Percentiles rank a stretch among this genome's conserved stretches.
These are phyloP conservation scores for Ophiocordyceps polyrhachis-furcata DNA, from an alignment of 2,329 filamentous ascomycete species.

Conservation along the genomic window DNA sequence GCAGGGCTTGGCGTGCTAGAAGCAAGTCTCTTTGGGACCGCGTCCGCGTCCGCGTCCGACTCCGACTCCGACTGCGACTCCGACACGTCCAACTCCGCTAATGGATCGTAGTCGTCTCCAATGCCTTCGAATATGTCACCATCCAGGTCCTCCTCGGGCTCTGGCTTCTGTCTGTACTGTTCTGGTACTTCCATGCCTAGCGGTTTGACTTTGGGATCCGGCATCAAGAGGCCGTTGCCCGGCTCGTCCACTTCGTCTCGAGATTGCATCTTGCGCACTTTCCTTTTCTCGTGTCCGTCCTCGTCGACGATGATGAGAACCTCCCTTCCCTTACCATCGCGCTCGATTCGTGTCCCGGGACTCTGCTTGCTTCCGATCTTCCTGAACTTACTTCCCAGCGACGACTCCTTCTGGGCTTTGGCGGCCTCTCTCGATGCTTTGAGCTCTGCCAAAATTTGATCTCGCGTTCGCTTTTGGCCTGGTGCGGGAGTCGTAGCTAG, in stretches of 20 bases:
- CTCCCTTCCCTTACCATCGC: slow-evolving; percentile 40
- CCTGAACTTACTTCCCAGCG: slow-evolving; percentile 40
- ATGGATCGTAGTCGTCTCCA: slow-evolving; percentile 48
- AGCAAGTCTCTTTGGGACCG: slow-evolving; percentile 13
- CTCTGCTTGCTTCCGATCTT: slow-evolving; percentile 40
- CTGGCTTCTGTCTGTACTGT: slow-evolving; percentile 28
- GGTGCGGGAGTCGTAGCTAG: slow-evolving; percentile 33
- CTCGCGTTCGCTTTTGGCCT: slow-evolving; percentile 42
- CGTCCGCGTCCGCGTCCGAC: slow-evolving; percentile 18
- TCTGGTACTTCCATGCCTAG: slow-evolving; percentile 50
- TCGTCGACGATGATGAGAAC: slow-evolving; percentile 48
- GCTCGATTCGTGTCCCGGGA: slow-evolving; percentile 38
- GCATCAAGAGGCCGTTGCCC: slow-evolving; percentile 27
- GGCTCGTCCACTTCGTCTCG: slow-evolving; percentile 17
- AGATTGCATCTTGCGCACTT: slow-evolving; percentile 34
- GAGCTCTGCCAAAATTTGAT: slow-evolving; percentile 49
- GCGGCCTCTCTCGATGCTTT: slow-evolving; percentile 44
- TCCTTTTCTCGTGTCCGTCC: slow-evolving; percentile 46
- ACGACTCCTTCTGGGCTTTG: slow-evolving; percentile 31
- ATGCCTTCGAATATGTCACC: slow-evolving; percentile 48
- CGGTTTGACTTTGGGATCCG: slow-evolving; percentile 35
- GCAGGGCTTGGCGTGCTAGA: slow-evolving; percentile 6
- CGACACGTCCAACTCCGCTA: slow-evolving; percentile 35
- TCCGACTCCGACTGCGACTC: slow-evolving; percentile 20
- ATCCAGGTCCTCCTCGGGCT: slow-evolving; percentile 30